These are phyloP conservation scores for Thuja plicata DNA, from an alignment of 83 land plant species.

Conservation along the genomic window DNA sequence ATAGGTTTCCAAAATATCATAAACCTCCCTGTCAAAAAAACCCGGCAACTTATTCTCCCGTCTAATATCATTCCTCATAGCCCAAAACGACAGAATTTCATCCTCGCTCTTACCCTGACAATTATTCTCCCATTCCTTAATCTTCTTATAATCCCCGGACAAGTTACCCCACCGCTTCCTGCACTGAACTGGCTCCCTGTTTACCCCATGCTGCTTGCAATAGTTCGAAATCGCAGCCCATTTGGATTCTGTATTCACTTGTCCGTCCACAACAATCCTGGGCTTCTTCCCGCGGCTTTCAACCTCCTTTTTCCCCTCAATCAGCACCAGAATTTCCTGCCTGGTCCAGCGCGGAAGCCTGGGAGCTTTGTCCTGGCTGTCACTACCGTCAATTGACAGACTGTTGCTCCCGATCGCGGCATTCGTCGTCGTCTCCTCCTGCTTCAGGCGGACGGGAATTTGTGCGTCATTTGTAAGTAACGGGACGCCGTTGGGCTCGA, in stretches of 20 bases:
- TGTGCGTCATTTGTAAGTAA: neutral
- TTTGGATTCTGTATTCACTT: conserved; percentile 50
- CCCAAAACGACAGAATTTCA: conserved; percentile 65
- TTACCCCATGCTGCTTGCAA: conserved; percentile 61
- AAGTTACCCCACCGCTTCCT: conserved; percentile 79
- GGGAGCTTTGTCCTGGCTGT: conserved; percentile 30
- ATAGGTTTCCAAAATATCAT: conserved; percentile 45
- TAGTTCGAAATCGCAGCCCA: conserved; percentile 71
- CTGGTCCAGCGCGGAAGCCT: conserved; percentile 76
- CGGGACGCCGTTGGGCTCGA: neutral
- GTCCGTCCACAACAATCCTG: conserved; percentile 19
- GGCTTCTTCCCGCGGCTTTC: conserved; percentile 38
- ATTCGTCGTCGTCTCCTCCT: neutral
- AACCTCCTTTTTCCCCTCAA: conserved; percentile 62
- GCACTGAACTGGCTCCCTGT: conserved; percentile 81
- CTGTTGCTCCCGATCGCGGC: neutral
- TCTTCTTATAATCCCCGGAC: conserved; percentile 72
- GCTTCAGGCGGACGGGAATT: neutral
- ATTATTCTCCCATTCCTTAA: conserved; percentile 63
- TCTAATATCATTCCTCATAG: conserved; percentile 68
- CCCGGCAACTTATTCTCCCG: conserved; percentile 73
- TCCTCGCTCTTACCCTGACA: conserved; percentile 7
- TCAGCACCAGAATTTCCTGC: conserved; percentile 73
- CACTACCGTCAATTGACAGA: conserved; percentile 18
- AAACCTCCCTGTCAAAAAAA: conserved; percentile 72